Evolutionary conservation across 2,329 filamentous ascomycete species (phyloP), one percentile per base, ranked within the genome.

Genomic region (Verticillium dahliae): DNA sequence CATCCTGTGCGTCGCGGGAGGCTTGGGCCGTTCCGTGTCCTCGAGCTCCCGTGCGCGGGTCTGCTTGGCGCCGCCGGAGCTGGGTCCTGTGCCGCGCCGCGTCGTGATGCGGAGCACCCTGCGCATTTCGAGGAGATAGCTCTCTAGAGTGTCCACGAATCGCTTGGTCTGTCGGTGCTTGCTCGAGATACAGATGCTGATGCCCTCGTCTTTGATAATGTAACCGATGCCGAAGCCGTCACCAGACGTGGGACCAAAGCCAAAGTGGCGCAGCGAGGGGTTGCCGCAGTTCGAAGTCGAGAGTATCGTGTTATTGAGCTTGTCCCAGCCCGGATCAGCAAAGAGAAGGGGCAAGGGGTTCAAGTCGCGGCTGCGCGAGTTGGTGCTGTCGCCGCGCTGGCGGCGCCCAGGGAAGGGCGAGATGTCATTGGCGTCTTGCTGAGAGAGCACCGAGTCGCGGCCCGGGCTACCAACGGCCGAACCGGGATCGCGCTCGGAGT

Each of bases 271-370:
- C 18, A 99, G 86, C 0, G 90, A 92, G 0, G 95, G 95, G 75
- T 98, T 99, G 62, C 95, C 95, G 75, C 95, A 99, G 80, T 99
- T 99, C n/a, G 93, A 97, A 0, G 95, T 98, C 6, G 91, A 96
- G 45, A 99, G 80, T 66, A 98, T 91, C 9, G 94, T 98, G 65
- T 85, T 96, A 79, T 98, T 98, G 66, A 97, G 85, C 72, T 90
- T 93, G 75, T 98, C 94, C 92, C 93, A 99, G 57, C 94, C 95
- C 1, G 84, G 69, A 70, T 99, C 95, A 57, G 89, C 87, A 74
- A 98, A 99, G 61, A 99, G 83, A 6, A 88, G 79, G 0, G 95
- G 95, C 69, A 94, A 82, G 62, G 79, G 70, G 69, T 80, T 61
- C 69, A 78, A 74, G 6, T 64, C 61, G 61, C 59, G 72, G 39